These are phyloP conservation scores for Canavalia gladiata DNA, from an alignment of 306 rosid species.

Conservation along the genomic window DNA sequence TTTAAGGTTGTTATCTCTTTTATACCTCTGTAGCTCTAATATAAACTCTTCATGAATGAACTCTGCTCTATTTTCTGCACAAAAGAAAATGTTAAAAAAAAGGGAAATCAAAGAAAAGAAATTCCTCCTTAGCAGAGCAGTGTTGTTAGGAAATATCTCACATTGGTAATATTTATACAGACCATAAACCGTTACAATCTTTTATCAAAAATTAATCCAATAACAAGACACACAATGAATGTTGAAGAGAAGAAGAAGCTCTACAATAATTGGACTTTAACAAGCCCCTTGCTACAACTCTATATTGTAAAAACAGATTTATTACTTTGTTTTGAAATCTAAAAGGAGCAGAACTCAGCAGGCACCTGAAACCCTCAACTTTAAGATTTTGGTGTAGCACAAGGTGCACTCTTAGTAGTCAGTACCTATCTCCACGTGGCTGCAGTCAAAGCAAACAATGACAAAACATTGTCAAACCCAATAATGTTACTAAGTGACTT, in stretches of 20 bases:
- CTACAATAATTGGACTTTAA: slow-evolving; percentile 45
- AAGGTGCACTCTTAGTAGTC: slow-evolving; percentile 51
- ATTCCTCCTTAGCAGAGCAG: not conserved
- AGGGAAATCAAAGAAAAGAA: not conserved
- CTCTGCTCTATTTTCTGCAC: slow-evolving; percentile 3
- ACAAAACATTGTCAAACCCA: slow-evolving; percentile 40
- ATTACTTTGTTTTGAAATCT: slow-evolving; percentile 33
- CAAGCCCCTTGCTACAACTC: slow-evolving; percentile 42
- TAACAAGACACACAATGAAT: slow-evolving; percentile 10
- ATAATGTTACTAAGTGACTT: not conserved
- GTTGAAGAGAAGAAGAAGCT: slow-evolving; percentile 30
- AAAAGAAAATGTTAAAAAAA: not conserved
- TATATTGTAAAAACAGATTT: slow-evolving; percentile 35
- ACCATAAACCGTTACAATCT: slow-evolving; percentile 30
- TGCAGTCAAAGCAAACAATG: slow-evolving; percentile 54
- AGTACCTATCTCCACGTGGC: slow-evolving; percentile 73
- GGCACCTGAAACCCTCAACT: slow-evolving; percentile 20
- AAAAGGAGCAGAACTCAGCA: slow-evolving; percentile 37
- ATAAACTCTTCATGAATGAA: slow-evolving; percentile 1
- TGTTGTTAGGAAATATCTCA: slow-evolving; percentile 11
- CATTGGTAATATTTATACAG: slow-evolving; percentile 37
- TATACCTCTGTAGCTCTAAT: not conserved
- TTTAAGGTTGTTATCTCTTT: too few species aligned
- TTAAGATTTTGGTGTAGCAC: not conserved
- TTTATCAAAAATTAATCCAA: slow-evolving; percentile 45